Evolutionary conservation across 1,284 basidiomycete genomes (phyloP), one percentile per base, ranked within the genome.

Genomic region (Trichosporon sp.): DNA sequence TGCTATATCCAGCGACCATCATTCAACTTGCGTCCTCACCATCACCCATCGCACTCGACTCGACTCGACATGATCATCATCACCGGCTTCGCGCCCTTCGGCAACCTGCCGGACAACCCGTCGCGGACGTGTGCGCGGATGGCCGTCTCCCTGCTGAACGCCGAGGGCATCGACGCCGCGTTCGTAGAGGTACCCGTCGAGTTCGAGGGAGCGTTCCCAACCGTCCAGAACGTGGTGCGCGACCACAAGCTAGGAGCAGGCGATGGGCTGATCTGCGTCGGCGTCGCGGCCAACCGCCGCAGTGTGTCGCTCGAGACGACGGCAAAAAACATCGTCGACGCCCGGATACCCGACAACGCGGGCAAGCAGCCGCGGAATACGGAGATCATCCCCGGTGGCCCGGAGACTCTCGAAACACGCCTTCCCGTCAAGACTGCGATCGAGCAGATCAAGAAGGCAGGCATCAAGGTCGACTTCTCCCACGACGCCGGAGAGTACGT

Each of bases 11-110:
- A n/a, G 32, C 32, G 32, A 32, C 32, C 36, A n/a, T n/a, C 16
- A 37, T n/a, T 37, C 32, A n/a, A 37, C 36, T n/a, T 54, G 27
- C 49, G 16, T n/a, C 27, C 27, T 8, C 49, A 29, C 49, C 49
- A 54, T 54, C 49, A 7, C 25, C 27, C 49, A 54, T n/a, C 25
- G 49, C 56, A 29, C n/a, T n/a, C n/a, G n/a, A n/a, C n/a, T 23
- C 29, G 37, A 29, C n/a, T n/a, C n/a, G 25, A 7, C 44, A 56
- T 63, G 56, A 60, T 68, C 40, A 57, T 68, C 49, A 63, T 68
- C 10, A 68, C 66, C 5, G 66, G 66, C 40, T 68, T 68, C 6
- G 66, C 60, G 37, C 66, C 66, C 5, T 68, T 68, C 33, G 66
- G 61, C 21, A 57, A 58, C 23, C 63, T 61, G 56, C 29, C 56